Evolutionary conservation across 805 yeast species (phyloP).

Genomic region (Yarrowia deformans): DNA sequence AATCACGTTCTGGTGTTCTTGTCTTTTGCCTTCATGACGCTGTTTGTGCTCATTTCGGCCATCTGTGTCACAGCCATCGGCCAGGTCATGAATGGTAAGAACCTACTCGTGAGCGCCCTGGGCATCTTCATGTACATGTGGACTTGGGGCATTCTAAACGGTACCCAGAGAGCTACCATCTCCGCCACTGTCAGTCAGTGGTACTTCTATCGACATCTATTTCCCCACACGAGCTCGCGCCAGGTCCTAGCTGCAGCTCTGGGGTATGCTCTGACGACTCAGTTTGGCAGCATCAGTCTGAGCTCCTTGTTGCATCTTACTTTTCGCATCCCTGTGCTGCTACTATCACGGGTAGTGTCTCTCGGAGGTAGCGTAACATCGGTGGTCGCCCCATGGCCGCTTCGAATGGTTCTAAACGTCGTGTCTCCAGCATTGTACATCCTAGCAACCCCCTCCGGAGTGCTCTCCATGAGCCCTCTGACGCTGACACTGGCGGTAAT

Average conservation of each 20-base stretch:
- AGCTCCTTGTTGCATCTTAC: slow-evolving; percentile 49
- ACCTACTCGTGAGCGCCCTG: slow-evolving; percentile 40
- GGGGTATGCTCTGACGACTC: slow-evolving; percentile 47
- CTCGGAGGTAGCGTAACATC: slow-evolving; percentile 1
- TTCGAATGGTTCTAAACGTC: slow-evolving; percentile 41
- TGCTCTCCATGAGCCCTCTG: slow-evolving; percentile 50
- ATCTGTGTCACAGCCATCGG: slow-evolving; percentile 48
- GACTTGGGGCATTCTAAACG: slow-evolving; percentile 54
- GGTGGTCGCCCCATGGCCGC: slow-evolving; percentile 21
- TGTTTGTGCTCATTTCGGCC: slow-evolving; percentile 49
- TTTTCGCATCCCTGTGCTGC: slow-evolving; percentile 50
- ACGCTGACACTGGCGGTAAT: slow-evolving; percentile 52
- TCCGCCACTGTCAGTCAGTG: slow-evolving; percentile 52
- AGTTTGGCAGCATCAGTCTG: slow-evolving; percentile 52
- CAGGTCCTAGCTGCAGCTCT: slow-evolving; percentile 45
- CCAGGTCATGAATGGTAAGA: slow-evolving; percentile 15
- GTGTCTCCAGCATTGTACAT: slow-evolving; percentile 41
- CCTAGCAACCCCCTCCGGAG: slow-evolving; percentile 47
- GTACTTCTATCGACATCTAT: slow-evolving; percentile 50
- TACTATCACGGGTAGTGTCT: slow-evolving; percentile 49
- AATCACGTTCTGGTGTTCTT: slow-evolving; percentile 49
- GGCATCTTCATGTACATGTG: slow-evolving; percentile 53
- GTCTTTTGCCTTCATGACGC: slow-evolving; percentile 46
- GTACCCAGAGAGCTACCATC: slow-evolving; percentile 51
- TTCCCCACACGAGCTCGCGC: slow-evolving; percentile 43